Percentiles rank a stretch among this genome's conserved stretches.
phyloP scores from a whole-genome alignment of 2,329 filamentous ascomycete species.

The Colletotrichum sansevieriae region DNA sequence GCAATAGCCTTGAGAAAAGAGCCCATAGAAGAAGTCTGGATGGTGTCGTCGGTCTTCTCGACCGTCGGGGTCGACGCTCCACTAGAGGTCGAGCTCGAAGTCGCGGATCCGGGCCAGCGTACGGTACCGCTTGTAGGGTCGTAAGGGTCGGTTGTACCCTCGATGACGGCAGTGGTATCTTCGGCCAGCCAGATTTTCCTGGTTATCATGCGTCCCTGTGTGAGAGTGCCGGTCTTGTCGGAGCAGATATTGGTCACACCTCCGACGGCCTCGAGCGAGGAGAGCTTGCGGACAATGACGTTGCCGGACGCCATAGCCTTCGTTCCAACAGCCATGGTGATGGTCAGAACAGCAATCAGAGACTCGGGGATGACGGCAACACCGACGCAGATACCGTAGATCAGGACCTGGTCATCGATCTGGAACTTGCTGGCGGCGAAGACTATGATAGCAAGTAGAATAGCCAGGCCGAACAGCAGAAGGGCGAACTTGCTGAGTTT shows the following conservation, averaged over 20 bases:
- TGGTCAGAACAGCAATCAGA: constrained; percentile 77
- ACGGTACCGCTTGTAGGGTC: constrained; percentile 71
- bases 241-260: constrained; percentile 79
- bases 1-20: constrained; percentile 67
- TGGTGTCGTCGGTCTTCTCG: constrained; percentile 47
- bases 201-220: constrained; percentile 75
- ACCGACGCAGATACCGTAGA: constrained; percentile 72
- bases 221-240: constrained; percentile 78
- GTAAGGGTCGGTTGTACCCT: constrained; percentile 69
- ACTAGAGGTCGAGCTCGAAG: constrained; percentile 49
- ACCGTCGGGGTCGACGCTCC: constrained; percentile 43
- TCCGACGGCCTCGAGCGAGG: constrained; percentile 75
- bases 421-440: constrained; percentile 70
- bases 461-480: constrained; percentile 79
- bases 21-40: constrained; percentile 52
- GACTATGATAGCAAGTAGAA: constrained; percentile 71
- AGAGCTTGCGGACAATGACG: constrained; percentile 75
- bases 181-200: constrained; percentile 72
- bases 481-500: constrained; percentile 89
- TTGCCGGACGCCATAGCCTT: constrained; percentile 74
- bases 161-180: constrained; percentile 65
- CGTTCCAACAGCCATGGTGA: constrained; percentile 77
- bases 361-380: constrained; percentile 76
- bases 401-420: constrained; percentile 68
- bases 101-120: constrained; percentile 56